phyloP scores from a whole-genome alignment of 2,329 filamentous ascomycete genomes.

The Talaromyces sp. region DNA sequence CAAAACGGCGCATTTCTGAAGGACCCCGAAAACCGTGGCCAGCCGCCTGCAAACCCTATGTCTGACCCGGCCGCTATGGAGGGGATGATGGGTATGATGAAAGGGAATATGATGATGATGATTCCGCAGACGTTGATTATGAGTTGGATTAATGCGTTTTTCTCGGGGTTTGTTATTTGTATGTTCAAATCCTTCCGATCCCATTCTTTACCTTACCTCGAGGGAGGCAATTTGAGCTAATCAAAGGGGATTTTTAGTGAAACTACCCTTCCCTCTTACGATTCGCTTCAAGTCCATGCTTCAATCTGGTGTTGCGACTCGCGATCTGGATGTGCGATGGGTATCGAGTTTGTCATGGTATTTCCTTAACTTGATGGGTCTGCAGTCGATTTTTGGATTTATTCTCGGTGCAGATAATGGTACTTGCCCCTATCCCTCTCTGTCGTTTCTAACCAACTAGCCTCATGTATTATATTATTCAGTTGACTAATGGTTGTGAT shows the following conservation, averaged over 20 bases:
- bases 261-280: constrained; percentile 93
- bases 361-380: constrained; percentile 92
- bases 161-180: constrained; percentile 97
- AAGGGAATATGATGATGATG: constrained; percentile 99
- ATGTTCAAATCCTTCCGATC: constrained; percentile 37
- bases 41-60: constrained; percentile 89
- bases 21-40: constrained; percentile 76
- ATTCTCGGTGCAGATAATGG: constrained; percentile 93
- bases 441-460: background rate
- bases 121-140: constrained; percentile 98
- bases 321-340: constrained; percentile 95
- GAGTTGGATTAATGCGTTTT: constrained; percentile 99
- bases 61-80: constrained; percentile 96
- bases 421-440: constrained; percentile 46
- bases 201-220: no score
- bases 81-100: constrained; percentile 99
- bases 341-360: constrained; percentile 99
- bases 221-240: no score
- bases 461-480: no score
- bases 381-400: constrained; percentile 96
- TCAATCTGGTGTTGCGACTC: constrained; percentile 91
- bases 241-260: constrained; percentile 61
- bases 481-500: constrained; percentile 2
- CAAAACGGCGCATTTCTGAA: constrained; percentile 85
- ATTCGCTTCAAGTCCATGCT: constrained; percentile 99